These are phyloP conservation scores for Thermomyces lanuginosus DNA, from an alignment of 2,329 filamentous ascomycete species.

Conservation along the genomic window DNA sequence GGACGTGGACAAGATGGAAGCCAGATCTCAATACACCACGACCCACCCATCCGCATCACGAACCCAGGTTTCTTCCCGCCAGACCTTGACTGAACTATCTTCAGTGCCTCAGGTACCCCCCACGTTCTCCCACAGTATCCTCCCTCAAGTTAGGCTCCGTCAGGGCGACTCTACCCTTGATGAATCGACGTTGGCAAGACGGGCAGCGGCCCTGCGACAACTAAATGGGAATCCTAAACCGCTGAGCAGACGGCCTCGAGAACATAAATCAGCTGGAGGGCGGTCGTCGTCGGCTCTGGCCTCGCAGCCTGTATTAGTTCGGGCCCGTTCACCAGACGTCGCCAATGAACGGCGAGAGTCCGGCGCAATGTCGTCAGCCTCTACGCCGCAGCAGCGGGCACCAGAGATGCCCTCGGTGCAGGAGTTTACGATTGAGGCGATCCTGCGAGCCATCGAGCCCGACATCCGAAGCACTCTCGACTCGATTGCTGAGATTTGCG, in stretches of 20 bases:
- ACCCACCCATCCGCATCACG: too few relatives aligned
- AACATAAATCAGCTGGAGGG: slow-evolving; percentile 10
- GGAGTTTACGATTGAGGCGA: slow-evolving; percentile 40
- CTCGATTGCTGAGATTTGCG: slow-evolving; percentile 47
- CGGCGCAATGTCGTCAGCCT: slow-evolving; percentile 14
- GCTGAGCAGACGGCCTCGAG: slow-evolving; percentile 13
- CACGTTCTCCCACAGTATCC: slow-evolving; percentile 12
- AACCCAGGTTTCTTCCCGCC: too few relatives aligned
- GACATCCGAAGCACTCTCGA: slow-evolving; percentile 43
- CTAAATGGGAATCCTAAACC: slow-evolving; percentile 14
- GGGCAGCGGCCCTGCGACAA: slow-evolving; percentile 19
- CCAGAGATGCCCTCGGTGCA: slow-evolving; percentile 31
- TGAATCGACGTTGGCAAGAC: slow-evolving; percentile 17
- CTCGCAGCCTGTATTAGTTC: slow-evolving; percentile 29
- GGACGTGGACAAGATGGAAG: slow-evolving; percentile 17
- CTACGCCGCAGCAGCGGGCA: slow-evolving; percentile 11
- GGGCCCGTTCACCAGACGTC: slow-evolving; percentile 21
- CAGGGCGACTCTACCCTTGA: slow-evolving; percentile 14
- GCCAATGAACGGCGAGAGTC: slow-evolving; percentile 14
- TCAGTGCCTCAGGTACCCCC: slow-evolving; percentile 16
- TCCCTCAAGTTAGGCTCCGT: slow-evolving; percentile 11
- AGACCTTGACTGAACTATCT: slow-evolving; percentile 14
- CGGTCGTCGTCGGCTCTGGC: slow-evolving; percentile 16
- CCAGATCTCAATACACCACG: slow-evolving; percentile 14
- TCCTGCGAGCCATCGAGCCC: slow-evolving; percentile 40